These are phyloP conservation scores for Tephrocybe sp. DNA, from an alignment of 768 basidiomycete species.

Conservation along the genomic window DNA sequence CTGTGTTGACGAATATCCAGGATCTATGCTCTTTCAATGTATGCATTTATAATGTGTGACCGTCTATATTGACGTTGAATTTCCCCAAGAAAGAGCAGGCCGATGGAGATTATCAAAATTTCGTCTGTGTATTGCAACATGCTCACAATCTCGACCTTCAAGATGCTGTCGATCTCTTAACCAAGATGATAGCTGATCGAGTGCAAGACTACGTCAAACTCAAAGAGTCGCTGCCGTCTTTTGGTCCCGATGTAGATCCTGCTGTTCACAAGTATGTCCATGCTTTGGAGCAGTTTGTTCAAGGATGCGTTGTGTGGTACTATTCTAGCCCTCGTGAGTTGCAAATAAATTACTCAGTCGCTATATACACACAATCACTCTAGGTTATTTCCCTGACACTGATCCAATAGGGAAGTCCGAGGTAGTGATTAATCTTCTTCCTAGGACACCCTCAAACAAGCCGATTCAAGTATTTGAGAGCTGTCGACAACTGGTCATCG, in stretches of 20 bases:
- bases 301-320: constrained; percentile 18
- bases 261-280: constrained; percentile 7
- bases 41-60: not conserved
- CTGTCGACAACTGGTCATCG: too few relatives aligned
- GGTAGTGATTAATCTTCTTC: constrained; percentile 8
- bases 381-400: constrained; percentile 14
- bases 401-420: constrained; percentile 2
- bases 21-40: constrained; percentile 9
- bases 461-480: too few relatives aligned
- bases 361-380: not conserved
- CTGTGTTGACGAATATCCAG: not conserved
- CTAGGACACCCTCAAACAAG: not conserved
- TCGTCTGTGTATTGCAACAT: constrained; percentile 24
- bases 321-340: constrained; percentile 16
- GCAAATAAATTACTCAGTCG: not conserved
- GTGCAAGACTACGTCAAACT: constrained; percentile 22
- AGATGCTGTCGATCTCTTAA: constrained; percentile 22
- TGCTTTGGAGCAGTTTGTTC: constrained; percentile 18
- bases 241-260: constrained; percentile 19
- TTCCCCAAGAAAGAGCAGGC: constrained; percentile 28
- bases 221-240: constrained; percentile 22
- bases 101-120: constrained; percentile 27
- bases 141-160: constrained; percentile 24
- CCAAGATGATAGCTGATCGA: constrained; percentile 20
- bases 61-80: not conserved